phyloP scores from a whole-genome alignment of 2,329 filamentous ascomycete genomes.

The Pyrenophora teres region DNA sequence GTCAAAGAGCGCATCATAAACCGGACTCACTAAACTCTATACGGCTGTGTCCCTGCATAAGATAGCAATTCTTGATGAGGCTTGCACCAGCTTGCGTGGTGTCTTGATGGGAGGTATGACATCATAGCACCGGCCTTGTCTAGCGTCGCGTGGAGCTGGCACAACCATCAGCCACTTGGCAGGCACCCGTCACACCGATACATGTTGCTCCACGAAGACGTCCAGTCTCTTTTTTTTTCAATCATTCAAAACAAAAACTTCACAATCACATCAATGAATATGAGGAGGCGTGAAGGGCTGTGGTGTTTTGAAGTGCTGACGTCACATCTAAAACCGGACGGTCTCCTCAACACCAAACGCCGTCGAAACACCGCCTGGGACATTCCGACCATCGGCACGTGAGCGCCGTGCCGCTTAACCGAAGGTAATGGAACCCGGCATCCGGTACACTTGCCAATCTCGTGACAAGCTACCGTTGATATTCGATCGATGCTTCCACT shows the following conservation, averaged over 20 bases:
- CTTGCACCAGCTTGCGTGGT: slow-evolving; percentile 12
- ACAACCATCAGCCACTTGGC: slow-evolving; percentile 18
- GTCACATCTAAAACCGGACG: slow-evolving; percentile 7
- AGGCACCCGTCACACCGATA: slow-evolving; percentile 10
- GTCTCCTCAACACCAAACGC: slow-evolving; percentile 5
- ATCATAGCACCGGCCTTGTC: slow-evolving; percentile 20
- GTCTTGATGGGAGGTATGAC: neutral
- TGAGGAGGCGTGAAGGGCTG: too few relatives aligned
- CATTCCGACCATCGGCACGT: slow-evolving; percentile 2
- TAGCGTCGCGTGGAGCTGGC: slow-evolving; percentile 11
- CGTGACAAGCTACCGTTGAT: neutral
- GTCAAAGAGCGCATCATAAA: slow-evolving; percentile 20
- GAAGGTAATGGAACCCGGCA: neutral
- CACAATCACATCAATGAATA: too few relatives aligned
- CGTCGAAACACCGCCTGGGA: slow-evolving; percentile 4
- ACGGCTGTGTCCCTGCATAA: slow-evolving; percentile 14
- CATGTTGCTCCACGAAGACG: neutral
- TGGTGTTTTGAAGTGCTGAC: slow-evolving; percentile 1
- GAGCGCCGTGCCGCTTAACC: slow-evolving; percentile 8
- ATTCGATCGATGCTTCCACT: neutral
- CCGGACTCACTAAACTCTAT: slow-evolving; percentile 9
- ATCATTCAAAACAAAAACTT: too few relatives aligned
- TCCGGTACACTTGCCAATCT: slow-evolving; percentile 6
- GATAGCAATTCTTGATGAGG: slow-evolving; percentile 12
- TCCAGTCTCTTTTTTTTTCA: neutral